Conservation (phyloP, 2,329 filamentous ascomycete genomes). For the Sporothrix pallida region DNA sequence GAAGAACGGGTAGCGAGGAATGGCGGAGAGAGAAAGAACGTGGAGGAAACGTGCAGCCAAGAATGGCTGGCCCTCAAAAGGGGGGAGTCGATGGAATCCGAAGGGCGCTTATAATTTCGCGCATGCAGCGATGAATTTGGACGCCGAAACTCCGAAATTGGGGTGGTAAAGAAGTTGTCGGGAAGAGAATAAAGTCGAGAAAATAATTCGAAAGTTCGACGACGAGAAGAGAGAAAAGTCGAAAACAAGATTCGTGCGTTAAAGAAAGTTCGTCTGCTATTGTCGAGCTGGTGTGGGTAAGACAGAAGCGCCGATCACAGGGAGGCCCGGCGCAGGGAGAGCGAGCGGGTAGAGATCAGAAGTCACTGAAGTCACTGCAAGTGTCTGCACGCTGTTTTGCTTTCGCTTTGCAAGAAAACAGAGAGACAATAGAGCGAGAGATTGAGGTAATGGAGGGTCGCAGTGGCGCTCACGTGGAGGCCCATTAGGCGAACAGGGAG, state of each 20-base stretch:
- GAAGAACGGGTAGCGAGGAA: background rate
- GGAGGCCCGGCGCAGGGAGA: conserved; percentile 3
- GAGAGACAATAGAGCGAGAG: background rate
- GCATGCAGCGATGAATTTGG: conserved; percentile 1
- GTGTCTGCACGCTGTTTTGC: too few species aligned
- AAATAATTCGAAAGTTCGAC: background rate
- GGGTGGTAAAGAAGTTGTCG: background rate
- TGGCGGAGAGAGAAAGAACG: background rate
- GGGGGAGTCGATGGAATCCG: conserved; percentile 6
- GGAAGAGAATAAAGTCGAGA: background rate
- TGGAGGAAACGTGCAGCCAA: conserved; percentile 17
- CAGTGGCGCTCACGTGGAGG: conserved; percentile 30
- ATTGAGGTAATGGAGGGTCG: conserved; percentile 1
- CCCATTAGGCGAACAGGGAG: conserved; percentile 25
- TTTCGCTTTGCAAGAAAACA: background rate
- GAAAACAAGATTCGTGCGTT: conserved; percentile 11
- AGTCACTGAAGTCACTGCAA: too few species aligned
- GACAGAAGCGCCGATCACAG: conserved; percentile 26
- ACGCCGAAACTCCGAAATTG: background rate
- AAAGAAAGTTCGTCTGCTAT: conserved; percentile 1
- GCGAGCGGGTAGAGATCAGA: too few species aligned
- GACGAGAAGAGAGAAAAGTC: background rate
- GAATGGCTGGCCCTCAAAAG: conserved; percentile 25
- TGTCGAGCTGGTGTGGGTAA: conserved; percentile 26
- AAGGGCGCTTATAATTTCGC: background rate